phyloP scores from a whole-genome alignment of 1,284 basidiomycete species.

The Crucibulum parvulum region DNA sequence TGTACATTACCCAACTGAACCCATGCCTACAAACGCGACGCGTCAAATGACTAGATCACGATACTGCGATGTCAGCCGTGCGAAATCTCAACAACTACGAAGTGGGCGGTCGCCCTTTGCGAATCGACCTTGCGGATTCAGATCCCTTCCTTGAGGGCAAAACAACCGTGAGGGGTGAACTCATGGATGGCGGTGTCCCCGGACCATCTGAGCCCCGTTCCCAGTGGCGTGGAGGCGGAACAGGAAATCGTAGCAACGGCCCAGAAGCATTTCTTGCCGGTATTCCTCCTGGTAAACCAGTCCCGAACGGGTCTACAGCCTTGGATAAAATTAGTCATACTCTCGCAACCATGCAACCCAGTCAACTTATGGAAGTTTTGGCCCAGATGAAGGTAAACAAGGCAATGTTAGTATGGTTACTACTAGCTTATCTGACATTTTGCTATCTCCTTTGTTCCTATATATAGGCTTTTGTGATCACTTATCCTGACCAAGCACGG shows the following conservation, averaged over 20 bases:
- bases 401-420: conserved; percentile 7
- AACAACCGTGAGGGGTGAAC: conserved; percentile 71
- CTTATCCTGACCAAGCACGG: conserved; percentile 90
- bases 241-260: conserved; percentile 41
- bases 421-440: background rate
- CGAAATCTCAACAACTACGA: conserved; percentile 86
- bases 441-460: conserved; percentile 1
- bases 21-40: background rate
- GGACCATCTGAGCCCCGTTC: conserved; percentile 54
- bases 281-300: conserved; percentile 81
- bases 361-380: conserved; percentile 93
- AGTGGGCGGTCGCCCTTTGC: conserved; percentile 84
- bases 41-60: conserved; percentile 73
- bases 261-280: conserved; percentile 63
- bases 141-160: conserved; percentile 68
- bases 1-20: too few species aligned
- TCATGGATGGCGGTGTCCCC: conserved; percentile 60
- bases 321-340: conserved; percentile 90
- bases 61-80: conserved; percentile 85
- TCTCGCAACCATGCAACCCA: conserved; percentile 84
- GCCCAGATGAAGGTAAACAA: conserved; percentile 91
- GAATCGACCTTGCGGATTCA: conserved; percentile 80
- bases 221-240: conserved; percentile 57
- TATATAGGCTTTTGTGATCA: conserved; percentile 84
- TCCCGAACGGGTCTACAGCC: conserved; percentile 78